Evolutionary conservation across 352 stramenopile genomes (phyloP), one percentile per base, ranked within the genome.

Genomic region (Globisporangium alternatum): DNA sequence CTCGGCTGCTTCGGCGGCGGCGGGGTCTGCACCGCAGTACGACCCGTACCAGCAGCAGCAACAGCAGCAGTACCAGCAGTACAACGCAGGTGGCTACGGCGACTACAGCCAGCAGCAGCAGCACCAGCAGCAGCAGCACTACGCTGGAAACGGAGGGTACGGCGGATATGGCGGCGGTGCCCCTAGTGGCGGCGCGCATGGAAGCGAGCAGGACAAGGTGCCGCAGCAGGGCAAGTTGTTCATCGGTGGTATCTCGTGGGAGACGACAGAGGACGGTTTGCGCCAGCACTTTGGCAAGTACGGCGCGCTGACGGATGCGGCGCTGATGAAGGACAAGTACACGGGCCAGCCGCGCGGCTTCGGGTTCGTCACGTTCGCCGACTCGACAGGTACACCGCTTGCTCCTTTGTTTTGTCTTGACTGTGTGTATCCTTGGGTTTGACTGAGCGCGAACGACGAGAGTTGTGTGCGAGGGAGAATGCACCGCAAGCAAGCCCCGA

Each of bases 301-400:
- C 62, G 91, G 91, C 33, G 69, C 69, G 58, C 74, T 98, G 9
- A 92, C 83, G 33, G 88, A 97, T 62, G 90, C 90, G 10, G 88
- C 86, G 57, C 69, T 98, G 47, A 97, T 97, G 90, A 95, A 96
- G 73, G 90, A 98, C 82, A 96, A 96, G 72, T 96, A 93, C 77
- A 97, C 91, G 39, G 91, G 90, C 35, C 85, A 97, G 68, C 89
- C 91, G 39, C 78, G 92, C 37, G 93, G 93, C 49, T 98, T 98
- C 63, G 93, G 91, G 56, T 98, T 98, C 65, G 91, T 98, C 43
- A 97, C 90, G 66, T 98, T 97, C 64, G 88, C 84, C n/a, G 90
- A 97, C 66, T 65, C 82, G 15, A 72, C 83, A 90, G 86, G 88
- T 96, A 88, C 21, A 56, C 19, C 17, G 41, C 4, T 62, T 53